Conservation (phyloP, 2,329 filamentous ascomycete species). For the Phoma sp. region DNA sequence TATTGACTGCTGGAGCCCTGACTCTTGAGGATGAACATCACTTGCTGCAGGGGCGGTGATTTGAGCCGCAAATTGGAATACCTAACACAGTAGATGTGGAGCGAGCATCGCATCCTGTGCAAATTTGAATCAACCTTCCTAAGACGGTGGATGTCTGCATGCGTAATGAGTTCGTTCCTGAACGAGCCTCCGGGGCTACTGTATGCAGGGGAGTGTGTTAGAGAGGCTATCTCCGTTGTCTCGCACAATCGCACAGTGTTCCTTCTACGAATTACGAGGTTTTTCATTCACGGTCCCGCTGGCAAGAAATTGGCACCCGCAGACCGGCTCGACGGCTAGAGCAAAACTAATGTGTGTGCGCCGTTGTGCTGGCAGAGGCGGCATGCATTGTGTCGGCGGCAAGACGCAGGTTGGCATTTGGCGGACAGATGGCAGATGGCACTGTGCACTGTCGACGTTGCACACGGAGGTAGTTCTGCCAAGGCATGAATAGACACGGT, state of each 20-base stretch:
- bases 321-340: background rate
- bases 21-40: background rate
- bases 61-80: background rate
- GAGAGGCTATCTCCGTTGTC: background rate
- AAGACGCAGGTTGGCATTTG: conserved; percentile 11
- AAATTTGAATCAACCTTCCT: background rate
- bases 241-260: conserved; percentile 1
- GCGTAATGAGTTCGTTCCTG: conserved; percentile 3
- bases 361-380: conserved; percentile 8
- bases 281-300: background rate
- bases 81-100: too few species aligned
- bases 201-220: conserved; percentile 10
- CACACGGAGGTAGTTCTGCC: conserved; percentile 2
- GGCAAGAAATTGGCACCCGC: background rate
- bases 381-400: conserved; percentile 16
- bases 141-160: background rate
- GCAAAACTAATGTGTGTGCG: background rate
- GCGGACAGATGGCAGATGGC: conserved; percentile 3
- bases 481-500: conserved; percentile 4
- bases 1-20: conserved; percentile 6
- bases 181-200: conserved; percentile 6
- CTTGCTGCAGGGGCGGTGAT: background rate
- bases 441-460: conserved; percentile 13
- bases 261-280: conserved; percentile 2
- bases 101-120: background rate